A percentile compares a stretch with the other conserved stretches of the same genome.
phyloP scores from a whole-genome alignment of 2,329 filamentous ascomycete species.

The Penicillium olsonii region DNA sequence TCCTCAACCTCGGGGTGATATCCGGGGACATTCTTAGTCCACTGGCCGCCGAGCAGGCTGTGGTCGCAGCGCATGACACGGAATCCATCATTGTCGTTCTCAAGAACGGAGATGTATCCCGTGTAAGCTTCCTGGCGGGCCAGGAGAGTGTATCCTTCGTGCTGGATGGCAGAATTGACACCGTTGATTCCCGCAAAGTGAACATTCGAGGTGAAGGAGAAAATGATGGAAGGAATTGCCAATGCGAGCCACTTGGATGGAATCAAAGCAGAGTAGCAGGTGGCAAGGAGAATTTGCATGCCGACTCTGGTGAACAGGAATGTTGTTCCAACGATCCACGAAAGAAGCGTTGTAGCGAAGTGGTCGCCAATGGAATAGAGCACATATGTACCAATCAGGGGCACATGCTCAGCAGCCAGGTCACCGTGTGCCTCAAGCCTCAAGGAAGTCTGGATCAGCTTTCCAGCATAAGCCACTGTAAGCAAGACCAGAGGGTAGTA shows the following conservation, averaged over 20 bases:
- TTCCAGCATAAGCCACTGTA: slow-evolving; percentile 64
- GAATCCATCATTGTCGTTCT: slow-evolving; percentile 70
- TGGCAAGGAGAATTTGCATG: slow-evolving; percentile 68
- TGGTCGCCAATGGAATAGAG: slow-evolving; percentile 58
- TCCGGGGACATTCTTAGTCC: slow-evolving; percentile 61
- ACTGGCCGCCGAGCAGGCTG: slow-evolving; percentile 89
- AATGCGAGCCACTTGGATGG: slow-evolving; percentile 69
- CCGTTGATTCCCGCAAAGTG: slow-evolving; percentile 66
- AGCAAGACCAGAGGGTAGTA: slow-evolving; percentile 69
- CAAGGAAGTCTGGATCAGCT: slow-evolving; percentile 61
- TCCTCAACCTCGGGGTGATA: slow-evolving; percentile 65
- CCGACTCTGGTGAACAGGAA: slow-evolving; percentile 70
- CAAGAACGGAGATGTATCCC: slow-evolving; percentile 87
- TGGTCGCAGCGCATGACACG: slow-evolving; percentile 90
- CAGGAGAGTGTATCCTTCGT: slow-evolving; percentile 71
- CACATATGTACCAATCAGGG: slow-evolving; percentile 67
- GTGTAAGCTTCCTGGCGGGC: slow-evolving; percentile 84
- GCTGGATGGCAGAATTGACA: slow-evolving; percentile 66
- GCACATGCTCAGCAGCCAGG: slow-evolving; percentile 63
- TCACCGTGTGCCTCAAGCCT: slow-evolving; percentile 58
- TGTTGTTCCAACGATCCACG: slow-evolving; percentile 60
- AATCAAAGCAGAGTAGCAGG: slow-evolving; percentile 64
- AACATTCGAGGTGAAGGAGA: slow-evolving; percentile 69
- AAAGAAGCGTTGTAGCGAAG: slow-evolving; percentile 42
- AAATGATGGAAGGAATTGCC: slow-evolving; percentile 67